Base-by-base conservation (phyloP, 2,329 filamentous ascomycete genomes). In the Waltergamsia citrina region DNA sequence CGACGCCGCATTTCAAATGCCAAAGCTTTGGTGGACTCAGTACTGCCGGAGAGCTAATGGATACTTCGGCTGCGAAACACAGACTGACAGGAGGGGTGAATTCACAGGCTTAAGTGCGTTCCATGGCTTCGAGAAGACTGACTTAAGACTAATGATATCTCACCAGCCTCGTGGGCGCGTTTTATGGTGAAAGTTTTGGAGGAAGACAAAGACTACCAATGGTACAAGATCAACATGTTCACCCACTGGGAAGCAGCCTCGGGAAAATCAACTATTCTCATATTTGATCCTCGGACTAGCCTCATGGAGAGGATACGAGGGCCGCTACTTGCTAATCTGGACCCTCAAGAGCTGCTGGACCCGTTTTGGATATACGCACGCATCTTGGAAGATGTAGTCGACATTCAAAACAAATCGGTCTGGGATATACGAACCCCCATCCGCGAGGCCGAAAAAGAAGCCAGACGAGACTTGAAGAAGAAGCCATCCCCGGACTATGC, bases 381-480 rank as follows among this genome's bases (percentile, higher is more conserved):
- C 6, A 29, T 63, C 4, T 18, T 52, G 2, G 43, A 46, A 9
- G 48, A 57, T 15, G 24, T 65, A 4, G 44, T 53, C 3, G 31
- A 32, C 4, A 36, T 57, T 4, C 53, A 56, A 20, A 53, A 61
- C 7, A 21, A 43, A 0, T 50, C 60, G 0, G 55, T 67, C 7
- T 68, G 65, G 65, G 38, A 39, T 0, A 47, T 63, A 3, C 51
- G 63, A 1, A 37, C 55, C 21, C 41, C 40, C 0, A 53, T 67
- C 2, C 47, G 64, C 4, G 31, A 3, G 0, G 50, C 53, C 3
- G 63, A 66, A 32, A 52, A 43, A 25, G n/a, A 2, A 35, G 19
- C 1, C 47, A 49, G n/a, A 49, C 51, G 19, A 9, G 24, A 31
- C 24, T 11, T 9, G 9, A 15, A 9, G 8, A n/a, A 4, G 9